Evolutionary conservation across 352 stramenopile genomes (phyloP), one percentile per base, ranked within the genome.

Genomic region (Globisporangium mamillatum): DNA sequence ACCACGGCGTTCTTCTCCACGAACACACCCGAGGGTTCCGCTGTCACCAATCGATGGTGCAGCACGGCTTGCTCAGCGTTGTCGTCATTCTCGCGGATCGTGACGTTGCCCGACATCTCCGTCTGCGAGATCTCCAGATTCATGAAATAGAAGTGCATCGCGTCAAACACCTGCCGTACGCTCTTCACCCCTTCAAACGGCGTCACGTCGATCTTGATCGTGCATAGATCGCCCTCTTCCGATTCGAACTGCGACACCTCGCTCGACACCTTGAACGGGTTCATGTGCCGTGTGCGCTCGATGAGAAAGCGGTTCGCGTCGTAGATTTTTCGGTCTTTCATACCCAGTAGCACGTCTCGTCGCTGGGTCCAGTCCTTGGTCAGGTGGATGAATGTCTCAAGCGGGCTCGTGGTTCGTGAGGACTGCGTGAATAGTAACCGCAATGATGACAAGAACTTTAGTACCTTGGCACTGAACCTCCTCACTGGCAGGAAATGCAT

Each of bases 61-160:
- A 57, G 41, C 60, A 57, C 48, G 18, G 60, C 34, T 25, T 53
- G 55, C 10, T 65, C 60, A 3, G 9, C 46, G 22, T 41, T 41
- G 76, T 79, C 58, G 32, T 66, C 60, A 25, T 66, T 59, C 60
- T 66, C 60, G 22, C 60, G 60, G 50, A 66, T 66, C 60, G 60
- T 66, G n/a, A 66, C 50, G 46, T 44, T 59, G 22, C 46, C 60
- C 1, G 60, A 58, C 60, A 57, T 57, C 60, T 89, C 81, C 1
- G 81, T 82, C 55, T 86, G 80, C 61, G 76, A 82, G 72, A 89
- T 84, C 68, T 89, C 81, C 10, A 82, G 56, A 38, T 88, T 88
- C 41, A 72, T 71, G 18, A 72, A 75, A 53, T 78, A 80, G 16
- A 78, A 76, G 53, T 71, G 71, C 6, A 84, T 62, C 14, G 81